These are phyloP conservation scores for Trichoderma cornu-damae DNA, from an alignment of 2,329 filamentous ascomycete species.

Conservation along the genomic window DNA sequence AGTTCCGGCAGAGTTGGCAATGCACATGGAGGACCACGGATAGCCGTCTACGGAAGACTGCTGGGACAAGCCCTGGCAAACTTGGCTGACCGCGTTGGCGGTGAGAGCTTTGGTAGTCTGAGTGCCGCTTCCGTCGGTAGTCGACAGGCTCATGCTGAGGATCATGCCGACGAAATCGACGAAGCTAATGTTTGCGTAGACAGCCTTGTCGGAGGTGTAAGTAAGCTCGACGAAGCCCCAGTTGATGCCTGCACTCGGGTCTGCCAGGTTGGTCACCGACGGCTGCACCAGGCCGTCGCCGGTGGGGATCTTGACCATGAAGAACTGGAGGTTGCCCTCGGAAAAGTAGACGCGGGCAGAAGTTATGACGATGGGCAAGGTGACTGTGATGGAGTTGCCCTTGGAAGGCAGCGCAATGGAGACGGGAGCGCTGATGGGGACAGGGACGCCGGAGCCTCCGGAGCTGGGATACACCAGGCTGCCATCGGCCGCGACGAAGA, in stretches of 20 bases:
- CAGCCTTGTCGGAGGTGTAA: constrained; percentile 33
- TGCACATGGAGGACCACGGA: constrained; percentile 43
- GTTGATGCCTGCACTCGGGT: constrained; percentile 40
- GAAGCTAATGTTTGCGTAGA: constrained; percentile 47
- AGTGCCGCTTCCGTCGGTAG: constrained; percentile 31
- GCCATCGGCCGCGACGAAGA: constrained; percentile 40
- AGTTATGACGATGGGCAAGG: constrained; percentile 37
- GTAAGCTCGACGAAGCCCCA: constrained; percentile 50
- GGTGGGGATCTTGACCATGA: constrained; percentile 32
- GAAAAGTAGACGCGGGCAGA: constrained; percentile 45
- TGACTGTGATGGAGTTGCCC: constrained; percentile 37
- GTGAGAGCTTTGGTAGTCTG: constrained; percentile 41
- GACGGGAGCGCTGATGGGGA: constrained; percentile 37
- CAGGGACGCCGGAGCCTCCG: constrained; percentile 32
- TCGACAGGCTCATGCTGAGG: constrained; percentile 44
- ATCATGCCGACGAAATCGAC: constrained; percentile 50
- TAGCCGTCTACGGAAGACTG: constrained; percentile 37
- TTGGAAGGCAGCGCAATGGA: constrained; percentile 39
- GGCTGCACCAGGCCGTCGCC: constrained; percentile 45
- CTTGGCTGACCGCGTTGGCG: constrained; percentile 31
- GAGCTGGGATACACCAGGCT: constrained; percentile 40
- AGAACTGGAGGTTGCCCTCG: constrained; percentile 40
- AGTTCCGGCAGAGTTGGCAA: constrained; percentile 34
- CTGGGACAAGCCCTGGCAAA: constrained; percentile 39
- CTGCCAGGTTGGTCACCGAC: constrained; percentile 39